These are phyloP conservation scores for Nemania sp. DNA, from an alignment of 2,329 filamentous ascomycete species.

Conservation along the genomic window DNA sequence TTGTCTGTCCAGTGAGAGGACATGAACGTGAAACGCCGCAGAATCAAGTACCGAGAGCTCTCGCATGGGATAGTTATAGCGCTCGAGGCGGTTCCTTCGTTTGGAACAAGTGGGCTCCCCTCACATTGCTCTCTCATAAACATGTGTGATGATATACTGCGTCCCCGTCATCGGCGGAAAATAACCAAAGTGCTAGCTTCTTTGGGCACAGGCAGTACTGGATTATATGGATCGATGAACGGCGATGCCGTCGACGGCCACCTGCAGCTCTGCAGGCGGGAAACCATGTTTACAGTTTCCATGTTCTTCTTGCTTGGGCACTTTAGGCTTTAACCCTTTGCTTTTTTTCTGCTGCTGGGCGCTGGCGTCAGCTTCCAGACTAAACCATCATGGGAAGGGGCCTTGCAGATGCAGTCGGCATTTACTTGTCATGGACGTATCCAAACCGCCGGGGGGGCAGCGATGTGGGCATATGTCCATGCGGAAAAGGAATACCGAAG, in stretches of 20 bases:
- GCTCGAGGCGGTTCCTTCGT: background rate
- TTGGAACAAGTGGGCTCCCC: conserved; percentile 10
- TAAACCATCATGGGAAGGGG: background rate
- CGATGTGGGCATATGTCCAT: background rate
- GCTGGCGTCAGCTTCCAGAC: background rate
- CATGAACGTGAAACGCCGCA: background rate
- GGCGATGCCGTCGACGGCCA: background rate
- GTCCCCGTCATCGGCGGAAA: conserved; percentile 14
- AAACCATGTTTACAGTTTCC: background rate
- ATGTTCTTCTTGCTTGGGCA: background rate
- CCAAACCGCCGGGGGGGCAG: background rate
- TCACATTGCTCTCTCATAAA: conserved; percentile 1
- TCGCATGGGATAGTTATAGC: background rate
- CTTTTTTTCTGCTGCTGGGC: background rate
- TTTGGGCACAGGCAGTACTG: background rate
- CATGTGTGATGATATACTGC: background rate
- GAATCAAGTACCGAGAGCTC: background rate
- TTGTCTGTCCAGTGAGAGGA: background rate
- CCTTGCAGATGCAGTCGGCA: background rate
- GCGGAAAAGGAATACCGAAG: background rate
- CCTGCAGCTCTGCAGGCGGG: background rate
- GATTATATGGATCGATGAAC: background rate
- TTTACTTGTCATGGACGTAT: background rate
- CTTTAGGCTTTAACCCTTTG: background rate
- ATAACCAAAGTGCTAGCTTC: background rate